phyloP scores from a whole-genome alignment of 2,329 filamentous ascomycete genomes.

The Colletotrichum australisinense region DNA sequence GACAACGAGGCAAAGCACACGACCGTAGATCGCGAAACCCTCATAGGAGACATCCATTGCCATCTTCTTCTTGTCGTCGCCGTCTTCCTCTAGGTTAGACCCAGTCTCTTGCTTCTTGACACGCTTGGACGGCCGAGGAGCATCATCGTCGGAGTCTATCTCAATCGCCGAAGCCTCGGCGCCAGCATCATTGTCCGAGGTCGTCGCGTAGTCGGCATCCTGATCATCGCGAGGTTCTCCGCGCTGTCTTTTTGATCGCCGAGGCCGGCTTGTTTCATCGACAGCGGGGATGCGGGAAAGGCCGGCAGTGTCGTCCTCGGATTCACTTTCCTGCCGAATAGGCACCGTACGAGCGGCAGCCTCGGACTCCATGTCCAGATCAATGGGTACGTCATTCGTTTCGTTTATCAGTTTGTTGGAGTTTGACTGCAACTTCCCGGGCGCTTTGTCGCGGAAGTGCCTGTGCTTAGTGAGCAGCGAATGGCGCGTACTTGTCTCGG shows the following conservation, averaged over 20 bases:
- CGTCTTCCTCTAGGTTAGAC: conserved; percentile 45
- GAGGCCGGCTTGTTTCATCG: conserved; percentile 39
- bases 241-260: conserved; percentile 40
- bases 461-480: conserved; percentile 89
- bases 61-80: conserved; percentile 91
- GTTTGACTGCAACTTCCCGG: conserved; percentile 68
- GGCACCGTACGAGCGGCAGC: conserved; percentile 47
- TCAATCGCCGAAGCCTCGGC: conserved; percentile 48
- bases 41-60: conserved; percentile 89
- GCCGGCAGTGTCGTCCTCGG: conserved; percentile 65
- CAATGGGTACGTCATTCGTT: conserved; percentile 63
- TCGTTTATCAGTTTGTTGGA: conserved; percentile 70
- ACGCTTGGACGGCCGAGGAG: conserved; percentile 57
- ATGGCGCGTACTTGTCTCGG: conserved; percentile 86
- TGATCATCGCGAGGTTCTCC: conserved; percentile 43
- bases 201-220: conserved; percentile 44
- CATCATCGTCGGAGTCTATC: conserved; percentile 52
- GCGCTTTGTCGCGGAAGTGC: conserved; percentile 71
- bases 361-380: conserved; percentile 56
- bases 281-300: conserved; percentile 67
- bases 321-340: conserved; percentile 68
- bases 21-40: conserved; percentile 94
- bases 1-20: conserved; percentile 90
- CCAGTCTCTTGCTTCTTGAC: conserved; percentile 50
- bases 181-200: conserved; percentile 44